Base-by-base conservation (phyloP, 2,329 filamentous ascomycete species). In the Xylariomycetidae sp. region DNA sequence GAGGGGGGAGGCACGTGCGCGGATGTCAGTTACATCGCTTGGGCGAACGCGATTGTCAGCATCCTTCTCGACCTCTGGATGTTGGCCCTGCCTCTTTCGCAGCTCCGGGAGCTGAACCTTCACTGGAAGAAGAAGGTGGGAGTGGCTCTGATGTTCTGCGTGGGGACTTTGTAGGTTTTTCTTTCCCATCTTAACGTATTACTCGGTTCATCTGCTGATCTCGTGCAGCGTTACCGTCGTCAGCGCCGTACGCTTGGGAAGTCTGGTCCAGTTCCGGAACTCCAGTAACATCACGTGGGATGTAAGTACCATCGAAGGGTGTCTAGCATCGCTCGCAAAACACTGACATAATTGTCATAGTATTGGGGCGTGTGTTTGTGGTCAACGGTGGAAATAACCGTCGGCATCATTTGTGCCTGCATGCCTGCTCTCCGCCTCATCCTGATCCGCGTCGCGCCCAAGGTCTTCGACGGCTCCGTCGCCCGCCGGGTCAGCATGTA, bases 121-220 rank as follows among this genome's bases (percentile, higher is more conserved):
- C 59, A 63, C 37, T 64, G 59, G 52, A 66, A 65, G 54, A 70
- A 70, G 53, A 72, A 70, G 53, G n/a, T 66, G 6, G 58, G 64
- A 33, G 61, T 69, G 3, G 46, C 47, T 9, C 31, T 70, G 30
- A 70, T 72, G 66, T 70, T 72, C 40, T 55, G 53, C n/a, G 61
- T 70, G 4, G 68, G 69, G 5, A 53, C 55, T 3, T 62, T 62
- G 51, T 54, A 31, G 30, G 48, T 46, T 3, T 15, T 6, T 20
- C 2, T 19, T 13, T 20, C 13, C 8, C n/a, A 10, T 12, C 13
- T 32, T 10, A n/a, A 7, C n/a, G 15, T 20, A 52, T 48, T 27
- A 12, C 11, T 19, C 5, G 17, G 16, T 9, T 8, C 17, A 16
- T 8, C 8, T n/a, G 27, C 30, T 30, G 19, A 17, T 8, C 14